phyloP scores from a whole-genome alignment of 2,329 filamentous ascomycete genomes.

The Pseudogymnoascus sp. region DNA sequence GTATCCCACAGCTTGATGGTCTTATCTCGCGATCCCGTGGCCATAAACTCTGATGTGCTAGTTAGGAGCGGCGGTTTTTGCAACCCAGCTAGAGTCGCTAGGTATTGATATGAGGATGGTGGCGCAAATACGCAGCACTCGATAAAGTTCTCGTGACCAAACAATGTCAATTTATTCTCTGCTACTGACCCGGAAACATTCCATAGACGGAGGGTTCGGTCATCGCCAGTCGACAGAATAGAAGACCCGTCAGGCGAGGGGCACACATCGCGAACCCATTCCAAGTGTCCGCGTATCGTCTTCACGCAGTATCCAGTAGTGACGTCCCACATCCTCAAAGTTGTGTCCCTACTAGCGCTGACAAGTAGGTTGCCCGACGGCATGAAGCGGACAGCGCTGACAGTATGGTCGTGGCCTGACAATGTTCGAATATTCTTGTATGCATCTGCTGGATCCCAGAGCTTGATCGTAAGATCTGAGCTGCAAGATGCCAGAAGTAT shows the following conservation, averaged over 20 bases:
- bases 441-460: slow-evolving; percentile 87
- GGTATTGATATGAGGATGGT: slow-evolving; percentile 66
- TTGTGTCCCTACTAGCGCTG: slow-evolving; percentile 78
- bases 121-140: slow-evolving; percentile 87
- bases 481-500: slow-evolving; percentile 65
- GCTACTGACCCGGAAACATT: slow-evolving; percentile 66
- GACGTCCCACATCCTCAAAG: slow-evolving; percentile 85
- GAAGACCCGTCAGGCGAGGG: slow-evolving; percentile 75
- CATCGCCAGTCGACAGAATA: slow-evolving; percentile 75
- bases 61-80: slow-evolving; percentile 72
- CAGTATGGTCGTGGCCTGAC: slow-evolving; percentile 85
- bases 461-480: slow-evolving; percentile 85
- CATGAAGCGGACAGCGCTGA: slow-evolving; percentile 82
- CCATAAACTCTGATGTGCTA: slow-evolving; percentile 79
- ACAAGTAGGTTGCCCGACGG: slow-evolving; percentile 81
- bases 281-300: slow-evolving; percentile 75
- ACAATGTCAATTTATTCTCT: slow-evolving; percentile 60
- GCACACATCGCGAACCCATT: slow-evolving; percentile 83
- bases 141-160: slow-evolving; percentile 80
- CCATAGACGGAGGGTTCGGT: slow-evolving; percentile 78
- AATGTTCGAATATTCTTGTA: slow-evolving; percentile 94
- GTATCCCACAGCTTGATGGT: slow-evolving; percentile 85
- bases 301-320: slow-evolving; percentile 88
- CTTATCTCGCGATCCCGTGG: slow-evolving; percentile 85
- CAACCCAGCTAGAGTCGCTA: slow-evolving; percentile 71